Evolutionary conservation across 139 green algal genomes (phyloP).

Genomic region (Closterium sp.): DNA sequence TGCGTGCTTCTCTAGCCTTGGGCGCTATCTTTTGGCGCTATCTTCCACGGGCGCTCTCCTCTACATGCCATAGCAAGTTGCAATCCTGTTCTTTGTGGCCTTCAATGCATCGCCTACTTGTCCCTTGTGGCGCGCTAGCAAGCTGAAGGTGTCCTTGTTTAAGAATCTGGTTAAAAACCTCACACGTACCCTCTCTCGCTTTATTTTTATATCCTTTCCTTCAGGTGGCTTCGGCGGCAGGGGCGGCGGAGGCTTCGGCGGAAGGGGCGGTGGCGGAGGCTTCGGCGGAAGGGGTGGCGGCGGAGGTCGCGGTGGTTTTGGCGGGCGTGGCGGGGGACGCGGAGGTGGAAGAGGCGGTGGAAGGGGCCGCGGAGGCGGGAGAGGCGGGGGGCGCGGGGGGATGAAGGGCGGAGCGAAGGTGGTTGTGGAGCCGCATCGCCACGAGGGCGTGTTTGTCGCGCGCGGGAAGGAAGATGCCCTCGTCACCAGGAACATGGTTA

Average conservation of each 20-base stretch:
- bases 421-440: constrained; percentile 88
- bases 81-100: background rate
- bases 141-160: too few relatives aligned
- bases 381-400: constrained; percentile 68
- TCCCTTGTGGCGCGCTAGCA: background rate
- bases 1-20: too few relatives aligned
- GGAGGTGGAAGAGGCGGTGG: constrained; percentile 15
- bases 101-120: background rate
- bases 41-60: too few relatives aligned
- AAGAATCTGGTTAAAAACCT: background rate
- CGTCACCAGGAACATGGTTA: constrained; percentile 94
- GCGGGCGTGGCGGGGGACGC: constrained; percentile 6
- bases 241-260: background rate
- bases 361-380: constrained; percentile 23
- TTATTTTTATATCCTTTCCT: background rate
- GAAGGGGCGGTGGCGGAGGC: background rate
- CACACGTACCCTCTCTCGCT: background rate
- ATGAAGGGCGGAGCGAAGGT: constrained; percentile 87
- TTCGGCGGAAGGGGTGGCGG: constrained; percentile 4
- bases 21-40: too few relatives aligned
- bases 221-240: constrained; percentile 7
- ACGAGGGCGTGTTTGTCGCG: constrained; percentile 97
- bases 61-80: too few relatives aligned
- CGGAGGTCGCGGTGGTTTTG: constrained; percentile 8
- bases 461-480: constrained; percentile 96